A percentile compares a stretch with the other conserved stretches of the same genome.
Conservation (phyloP, 805 yeast genomes). For the Nakazawaea sp. region DNA sequence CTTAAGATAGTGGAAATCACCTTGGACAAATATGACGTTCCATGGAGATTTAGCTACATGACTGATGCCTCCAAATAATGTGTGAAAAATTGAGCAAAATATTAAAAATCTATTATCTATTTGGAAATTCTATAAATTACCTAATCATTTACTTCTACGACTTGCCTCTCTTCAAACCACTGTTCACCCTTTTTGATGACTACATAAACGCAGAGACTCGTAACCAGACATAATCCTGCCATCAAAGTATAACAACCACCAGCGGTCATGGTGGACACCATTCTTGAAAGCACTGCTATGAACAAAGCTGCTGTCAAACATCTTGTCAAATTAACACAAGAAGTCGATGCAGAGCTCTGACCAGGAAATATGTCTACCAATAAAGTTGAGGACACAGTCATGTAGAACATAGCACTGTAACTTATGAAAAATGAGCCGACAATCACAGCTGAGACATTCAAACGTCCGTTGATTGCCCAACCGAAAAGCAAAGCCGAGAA, state of each 20-base stretch:
- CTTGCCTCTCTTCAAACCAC: constrained; percentile 9
- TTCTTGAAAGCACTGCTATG: constrained; percentile 56
- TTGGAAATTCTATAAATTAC: not conserved
- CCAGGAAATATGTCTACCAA: constrained; percentile 73
- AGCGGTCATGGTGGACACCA: constrained; percentile 48
- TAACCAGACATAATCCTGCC: constrained; percentile 36
- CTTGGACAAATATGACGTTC: constrained; percentile 55
- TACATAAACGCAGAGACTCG: constrained; percentile 5
- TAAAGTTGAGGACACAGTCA: constrained; percentile 56
- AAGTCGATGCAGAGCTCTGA: constrained; percentile 66
- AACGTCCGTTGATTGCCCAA: constrained; percentile 56
- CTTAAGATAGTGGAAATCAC: constrained; percentile 53
- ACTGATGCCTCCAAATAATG: constrained; percentile 20
- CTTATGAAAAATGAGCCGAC: constrained; percentile 54
- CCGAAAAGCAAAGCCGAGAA: constrained; percentile 49
- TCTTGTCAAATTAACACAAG: constrained; percentile 64
- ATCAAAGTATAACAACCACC: constrained; percentile 81
- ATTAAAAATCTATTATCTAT: not conserved
- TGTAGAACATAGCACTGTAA: constrained; percentile 47
- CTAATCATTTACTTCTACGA: not conserved
- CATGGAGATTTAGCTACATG: constrained; percentile 51
- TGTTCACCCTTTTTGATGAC: constrained; percentile 10
- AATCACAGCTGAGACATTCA: constrained; percentile 47
- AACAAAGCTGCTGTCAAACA: constrained; percentile 70
- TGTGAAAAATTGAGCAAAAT: too few species aligned